Evolutionary conservation across 768 basidiomycete species (phyloP).

Genomic region (Calocybe gangraenosa): DNA sequence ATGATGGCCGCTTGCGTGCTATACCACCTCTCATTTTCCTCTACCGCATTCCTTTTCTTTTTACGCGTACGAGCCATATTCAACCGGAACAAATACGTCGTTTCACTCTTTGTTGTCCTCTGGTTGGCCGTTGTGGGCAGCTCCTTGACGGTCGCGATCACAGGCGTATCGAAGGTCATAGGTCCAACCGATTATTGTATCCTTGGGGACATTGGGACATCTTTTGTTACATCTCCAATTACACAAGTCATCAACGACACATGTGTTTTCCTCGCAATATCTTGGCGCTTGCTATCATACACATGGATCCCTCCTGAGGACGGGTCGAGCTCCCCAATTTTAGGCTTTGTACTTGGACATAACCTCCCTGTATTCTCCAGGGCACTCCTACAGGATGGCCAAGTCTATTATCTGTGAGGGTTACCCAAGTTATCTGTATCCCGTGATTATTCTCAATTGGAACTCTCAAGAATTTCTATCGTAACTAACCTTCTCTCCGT

Average conservation of each 20-base stretch:
- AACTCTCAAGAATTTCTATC: constrained; percentile 7
- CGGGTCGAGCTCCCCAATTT: constrained; percentile 3
- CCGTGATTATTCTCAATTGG: not conserved
- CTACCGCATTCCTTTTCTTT: constrained; percentile 10
- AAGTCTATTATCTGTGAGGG: constrained; percentile 28
- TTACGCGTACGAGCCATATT: constrained; percentile 16
- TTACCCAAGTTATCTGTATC: not conserved
- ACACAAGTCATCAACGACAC: constrained; percentile 23
- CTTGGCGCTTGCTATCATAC: constrained; percentile 16
- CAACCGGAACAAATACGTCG: constrained; percentile 14
- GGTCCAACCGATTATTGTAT: constrained; percentile 30
- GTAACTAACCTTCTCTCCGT: constrained; percentile 6
- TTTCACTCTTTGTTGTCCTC: constrained; percentile 21
- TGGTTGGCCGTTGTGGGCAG: constrained; percentile 23
- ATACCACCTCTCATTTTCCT: constrained; percentile 5
- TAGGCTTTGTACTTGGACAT: constrained; percentile 10
- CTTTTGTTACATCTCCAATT: constrained; percentile 18
- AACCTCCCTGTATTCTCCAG: constrained; percentile 18
- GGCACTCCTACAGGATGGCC: constrained; percentile 23
- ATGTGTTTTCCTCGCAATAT: constrained; percentile 29
- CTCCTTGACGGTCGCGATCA: constrained; percentile 19
- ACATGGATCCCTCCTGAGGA: constrained; percentile 1
- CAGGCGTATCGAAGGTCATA: constrained; percentile 19
- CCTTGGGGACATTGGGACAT: constrained; percentile 5
- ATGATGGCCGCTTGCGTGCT: not conserved